Percentiles rank a stretch among this genome's conserved stretches.
These are phyloP conservation scores for Haplosporangium sp. DNA, from an alignment of 371 early-diverging fungal species.

Conservation along the genomic window DNA sequence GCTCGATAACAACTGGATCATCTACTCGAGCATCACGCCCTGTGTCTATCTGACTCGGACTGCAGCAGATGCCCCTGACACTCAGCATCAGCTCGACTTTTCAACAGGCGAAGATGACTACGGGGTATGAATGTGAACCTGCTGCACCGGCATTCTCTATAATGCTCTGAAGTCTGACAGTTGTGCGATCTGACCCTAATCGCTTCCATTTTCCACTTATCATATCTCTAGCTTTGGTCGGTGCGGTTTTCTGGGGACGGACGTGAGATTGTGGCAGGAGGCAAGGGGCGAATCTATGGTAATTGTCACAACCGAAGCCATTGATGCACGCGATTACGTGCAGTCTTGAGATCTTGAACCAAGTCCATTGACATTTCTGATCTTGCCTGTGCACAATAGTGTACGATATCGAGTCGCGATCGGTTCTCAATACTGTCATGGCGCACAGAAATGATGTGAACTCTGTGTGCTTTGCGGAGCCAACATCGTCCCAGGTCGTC, in stretches of 20 bases:
- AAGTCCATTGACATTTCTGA: neutral
- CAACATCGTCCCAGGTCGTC: conserved; percentile 64
- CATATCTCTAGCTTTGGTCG: conserved; percentile 64
- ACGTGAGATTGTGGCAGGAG: conserved; percentile 69
- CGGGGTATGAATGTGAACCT: conserved; percentile 55
- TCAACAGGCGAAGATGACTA: conserved; percentile 20
- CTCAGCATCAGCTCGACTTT: conserved; percentile 57
- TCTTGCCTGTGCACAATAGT: conserved; percentile 57
- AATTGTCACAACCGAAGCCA: too few species aligned
- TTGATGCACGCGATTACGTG: too few species aligned
- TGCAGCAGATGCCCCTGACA: conserved; percentile 48
- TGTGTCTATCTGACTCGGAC: conserved; percentile 61
- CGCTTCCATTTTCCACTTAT: neutral
- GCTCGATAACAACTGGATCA: conserved; percentile 59
- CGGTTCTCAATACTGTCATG: conserved; percentile 55
- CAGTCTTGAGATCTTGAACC: too few species aligned
- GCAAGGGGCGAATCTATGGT: conserved; percentile 58
- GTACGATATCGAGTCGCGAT: conserved; percentile 65
- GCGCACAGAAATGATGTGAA: conserved; percentile 68
- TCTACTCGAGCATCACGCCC: conserved; percentile 70
- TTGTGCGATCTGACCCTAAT: neutral
- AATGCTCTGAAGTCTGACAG: too few species aligned
- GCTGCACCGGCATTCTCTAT: too few species aligned
- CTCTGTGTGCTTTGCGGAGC: conserved; percentile 71
- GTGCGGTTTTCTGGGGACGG: conserved; percentile 69